A percentile compares a stretch with the other conserved stretches of the same genome.
Conservation (phyloP, 805 yeast genomes). For the Metschnikowia peoriensis region DNA sequence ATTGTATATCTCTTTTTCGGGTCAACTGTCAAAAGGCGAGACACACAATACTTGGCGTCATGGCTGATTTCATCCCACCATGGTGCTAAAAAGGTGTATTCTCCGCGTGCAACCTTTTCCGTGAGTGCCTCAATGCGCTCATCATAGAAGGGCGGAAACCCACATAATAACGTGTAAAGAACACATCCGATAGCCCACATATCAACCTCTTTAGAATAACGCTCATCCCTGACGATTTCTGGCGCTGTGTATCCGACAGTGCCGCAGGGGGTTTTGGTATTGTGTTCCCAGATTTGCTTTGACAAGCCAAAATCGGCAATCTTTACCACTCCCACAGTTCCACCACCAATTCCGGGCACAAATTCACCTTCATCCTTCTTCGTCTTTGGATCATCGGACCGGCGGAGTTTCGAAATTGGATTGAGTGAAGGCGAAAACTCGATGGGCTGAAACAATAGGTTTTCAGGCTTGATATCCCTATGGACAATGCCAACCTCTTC, state of each 20-base stretch:
- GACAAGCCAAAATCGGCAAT: constrained; percentile 72
- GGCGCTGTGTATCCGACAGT: constrained; percentile 78
- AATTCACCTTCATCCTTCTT: constrained; percentile 65
- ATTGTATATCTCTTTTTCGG: constrained; percentile 67
- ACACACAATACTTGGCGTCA: constrained; percentile 69
- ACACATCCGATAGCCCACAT: constrained; percentile 77
- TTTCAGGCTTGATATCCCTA: constrained; percentile 81
- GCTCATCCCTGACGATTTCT: constrained; percentile 53
- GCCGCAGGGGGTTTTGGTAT: constrained; percentile 71
- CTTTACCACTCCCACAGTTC: constrained; percentile 61
- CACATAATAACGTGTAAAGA: constrained; percentile 64
- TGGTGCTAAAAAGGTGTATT: constrained; percentile 70
- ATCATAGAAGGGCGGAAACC: constrained; percentile 76
- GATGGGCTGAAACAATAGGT: constrained; percentile 61
- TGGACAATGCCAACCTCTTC: constrained; percentile 63
- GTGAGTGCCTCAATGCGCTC: constrained; percentile 62
- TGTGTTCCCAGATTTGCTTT: constrained; percentile 43
- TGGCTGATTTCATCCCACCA: constrained; percentile 86
- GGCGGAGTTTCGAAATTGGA: constrained; percentile 40
- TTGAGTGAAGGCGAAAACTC: constrained; percentile 45
- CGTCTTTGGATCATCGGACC: constrained; percentile 53
- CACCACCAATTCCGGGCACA: constrained; percentile 53
- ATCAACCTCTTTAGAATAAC: constrained; percentile 67
- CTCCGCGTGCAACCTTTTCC: constrained; percentile 67
- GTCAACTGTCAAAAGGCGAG: constrained; percentile 64